Conservation (phyloP, 192 early-diverging fungal species). For the Paraglomus occultum region DNA sequence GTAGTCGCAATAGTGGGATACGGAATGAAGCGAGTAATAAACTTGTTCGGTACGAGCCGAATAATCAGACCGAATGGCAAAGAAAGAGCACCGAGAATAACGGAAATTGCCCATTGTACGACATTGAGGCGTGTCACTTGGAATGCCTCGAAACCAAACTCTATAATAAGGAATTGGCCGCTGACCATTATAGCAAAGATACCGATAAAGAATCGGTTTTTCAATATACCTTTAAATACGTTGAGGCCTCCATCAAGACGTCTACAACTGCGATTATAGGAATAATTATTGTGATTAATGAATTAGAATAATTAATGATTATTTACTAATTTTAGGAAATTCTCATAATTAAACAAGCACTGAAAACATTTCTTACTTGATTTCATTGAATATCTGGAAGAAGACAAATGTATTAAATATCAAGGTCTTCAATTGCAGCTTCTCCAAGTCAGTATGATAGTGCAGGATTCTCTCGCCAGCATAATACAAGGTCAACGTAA, state of each 20-base stretch:
- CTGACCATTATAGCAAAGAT: conserved; percentile 76
- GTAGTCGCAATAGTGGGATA: conserved; percentile 25
- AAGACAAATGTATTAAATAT: conserved; percentile 93
- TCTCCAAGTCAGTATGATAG: conserved; percentile 37
- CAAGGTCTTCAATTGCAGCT: conserved; percentile 74
- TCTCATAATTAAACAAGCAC: conserved; percentile 5
- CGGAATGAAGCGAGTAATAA: conserved; percentile 47
- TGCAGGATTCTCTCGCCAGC: conserved; percentile 61
- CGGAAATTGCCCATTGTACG: conserved; percentile 78
- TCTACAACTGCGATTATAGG: conserved; percentile 53
- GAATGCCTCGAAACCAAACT: conserved; percentile 87
- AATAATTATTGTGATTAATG: not conserved
- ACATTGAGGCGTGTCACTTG: conserved; percentile 62
- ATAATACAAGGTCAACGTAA: conserved; percentile 69
- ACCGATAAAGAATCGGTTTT: conserved; percentile 75
- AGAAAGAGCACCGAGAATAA: conserved; percentile 73
- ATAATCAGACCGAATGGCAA: conserved; percentile 81
- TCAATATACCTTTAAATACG: conserved; percentile 73
- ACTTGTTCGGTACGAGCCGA: conserved; percentile 74
- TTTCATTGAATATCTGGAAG: conserved; percentile 86
- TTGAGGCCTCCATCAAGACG: conserved; percentile 75
- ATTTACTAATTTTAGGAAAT: not conserved
- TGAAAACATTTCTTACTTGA: conserved; percentile 65
- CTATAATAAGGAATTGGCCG: conserved; percentile 83
- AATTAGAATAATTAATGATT: not conserved